Conservation (phyloP, 176 grass and related monocot genomes). For the Bothriochloa decipiens region DNA sequence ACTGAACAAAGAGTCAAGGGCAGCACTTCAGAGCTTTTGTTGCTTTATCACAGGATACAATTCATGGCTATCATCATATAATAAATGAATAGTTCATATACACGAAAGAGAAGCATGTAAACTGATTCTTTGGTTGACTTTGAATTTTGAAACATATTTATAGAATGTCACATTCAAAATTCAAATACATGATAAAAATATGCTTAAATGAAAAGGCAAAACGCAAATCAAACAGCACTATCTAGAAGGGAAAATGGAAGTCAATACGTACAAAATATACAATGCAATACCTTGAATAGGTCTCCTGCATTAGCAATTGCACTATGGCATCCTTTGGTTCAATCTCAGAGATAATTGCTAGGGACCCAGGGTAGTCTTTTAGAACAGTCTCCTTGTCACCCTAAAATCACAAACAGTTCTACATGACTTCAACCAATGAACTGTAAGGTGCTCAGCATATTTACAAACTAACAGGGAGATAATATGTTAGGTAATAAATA, state of each 20-base stretch:
- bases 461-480: not conserved
- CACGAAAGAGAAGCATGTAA: not conserved
- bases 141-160: slow-evolving; percentile 27
- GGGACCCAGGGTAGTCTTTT: slow-evolving; percentile 53
- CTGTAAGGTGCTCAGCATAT: slow-evolving; percentile 18
- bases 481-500: slow-evolving; percentile 16
- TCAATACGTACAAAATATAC: not conserved
- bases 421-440: not conserved
- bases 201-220: not conserved
- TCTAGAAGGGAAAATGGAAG: slow-evolving; percentile 6
- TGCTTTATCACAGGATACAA: slow-evolving; percentile 14
- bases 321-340: slow-evolving; percentile 75
- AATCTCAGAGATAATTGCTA: slow-evolving; percentile 81
- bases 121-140: not conserved
- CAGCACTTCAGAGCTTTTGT: slow-evolving; percentile 7
- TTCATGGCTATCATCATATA: not conserved
- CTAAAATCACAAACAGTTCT: slow-evolving; percentile 41
- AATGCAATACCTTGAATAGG: slow-evolving; percentile 76
- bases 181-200: slow-evolving; percentile 4
- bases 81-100: slow-evolving; percentile 10
- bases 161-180: not conserved
- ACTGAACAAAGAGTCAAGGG: not conserved
- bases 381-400: slow-evolving; percentile 42
- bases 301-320: slow-evolving; percentile 79
- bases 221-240: not conserved